These are phyloP conservation scores for Odontarrhena argentea DNA, from an alignment of 345 rosid genomes.

Conservation along the genomic window DNA sequence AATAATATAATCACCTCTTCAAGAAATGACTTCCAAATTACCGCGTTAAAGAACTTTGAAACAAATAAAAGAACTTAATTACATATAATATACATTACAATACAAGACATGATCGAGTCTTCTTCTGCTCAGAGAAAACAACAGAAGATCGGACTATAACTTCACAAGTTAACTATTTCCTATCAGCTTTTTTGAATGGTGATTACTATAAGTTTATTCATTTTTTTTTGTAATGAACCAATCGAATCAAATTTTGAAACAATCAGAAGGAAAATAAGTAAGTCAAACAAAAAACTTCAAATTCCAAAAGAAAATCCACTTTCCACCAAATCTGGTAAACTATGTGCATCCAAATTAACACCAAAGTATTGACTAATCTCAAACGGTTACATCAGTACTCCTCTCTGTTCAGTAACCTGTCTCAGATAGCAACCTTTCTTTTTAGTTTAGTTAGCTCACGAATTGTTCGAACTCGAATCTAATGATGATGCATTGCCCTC, in stretches of 20 bases:
- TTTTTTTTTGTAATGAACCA: not conserved
- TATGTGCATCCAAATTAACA: constrained; percentile 28
- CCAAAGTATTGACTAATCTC: not conserved
- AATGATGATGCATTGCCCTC: constrained; percentile 20
- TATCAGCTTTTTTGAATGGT: not conserved
- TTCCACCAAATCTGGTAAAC: constrained; percentile 21
- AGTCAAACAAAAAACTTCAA: not conserved
- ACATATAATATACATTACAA: not conserved
- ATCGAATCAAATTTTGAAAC: constrained; percentile 1
- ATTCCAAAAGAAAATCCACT: not conserved
- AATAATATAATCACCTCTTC: not conserved
- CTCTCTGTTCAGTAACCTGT: constrained; percentile 21
- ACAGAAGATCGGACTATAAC: constrained; percentile 6
- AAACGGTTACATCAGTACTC: constrained; percentile 3
- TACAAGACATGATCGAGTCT: constrained; percentile 27
- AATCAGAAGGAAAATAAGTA: not conserved
- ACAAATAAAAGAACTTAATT: not conserved
- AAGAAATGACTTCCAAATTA: not conserved
- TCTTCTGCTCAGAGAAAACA: constrained; percentile 9
- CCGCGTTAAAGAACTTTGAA: constrained; percentile 24
- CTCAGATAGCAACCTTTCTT: constrained; percentile 35
- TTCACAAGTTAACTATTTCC: not conserved
- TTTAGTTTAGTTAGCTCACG: constrained; percentile 34
- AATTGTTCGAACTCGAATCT: constrained; percentile 28
- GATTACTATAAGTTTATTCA: constrained; percentile 1